Conservation (phyloP, 1,139 yeast species). For the Yamadazyma diospyri region DNA sequence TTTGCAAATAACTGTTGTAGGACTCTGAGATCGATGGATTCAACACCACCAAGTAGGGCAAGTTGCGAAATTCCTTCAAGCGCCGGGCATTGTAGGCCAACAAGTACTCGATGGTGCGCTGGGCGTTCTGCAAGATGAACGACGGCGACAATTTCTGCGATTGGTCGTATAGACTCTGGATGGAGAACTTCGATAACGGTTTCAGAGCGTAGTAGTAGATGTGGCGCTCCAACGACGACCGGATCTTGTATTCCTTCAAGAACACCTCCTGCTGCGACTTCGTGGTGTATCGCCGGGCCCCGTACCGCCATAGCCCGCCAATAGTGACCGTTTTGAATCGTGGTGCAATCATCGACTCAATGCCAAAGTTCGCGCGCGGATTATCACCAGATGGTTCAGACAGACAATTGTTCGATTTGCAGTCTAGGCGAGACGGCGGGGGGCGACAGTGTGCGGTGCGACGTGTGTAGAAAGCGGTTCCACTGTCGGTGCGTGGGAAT, state of each 20-base stretch:
- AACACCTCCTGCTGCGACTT: constrained; percentile 28
- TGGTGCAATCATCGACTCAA: too few relatives aligned
- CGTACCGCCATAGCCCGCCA: too few relatives aligned
- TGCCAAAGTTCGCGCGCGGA: too few relatives aligned
- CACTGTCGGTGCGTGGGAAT: constrained; percentile 52
- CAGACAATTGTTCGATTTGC: too few relatives aligned
- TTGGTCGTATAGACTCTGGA: constrained; percentile 42
- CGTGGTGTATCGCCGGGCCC: constrained; percentile 1
- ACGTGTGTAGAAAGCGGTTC: constrained; percentile 57
- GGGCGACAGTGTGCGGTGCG: constrained; percentile 60
- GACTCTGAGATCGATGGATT: constrained; percentile 89
- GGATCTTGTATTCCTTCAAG: constrained; percentile 44
- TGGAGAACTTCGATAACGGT: constrained; percentile 46
- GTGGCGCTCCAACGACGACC: constrained; percentile 50
- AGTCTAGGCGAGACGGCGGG: too few relatives aligned
- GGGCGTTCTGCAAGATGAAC: constrained; percentile 34
- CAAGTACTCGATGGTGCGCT: constrained; percentile 43
- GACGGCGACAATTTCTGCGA: constrained; percentile 36
- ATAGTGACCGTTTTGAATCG: too few relatives aligned
- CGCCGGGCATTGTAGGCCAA: constrained; percentile 52
- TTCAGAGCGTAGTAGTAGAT: constrained; percentile 47
- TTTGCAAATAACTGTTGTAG: constrained; percentile 66
- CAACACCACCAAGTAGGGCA: constrained; percentile 80
- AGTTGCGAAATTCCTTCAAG: constrained; percentile 60
- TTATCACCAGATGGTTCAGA: too few relatives aligned